These are phyloP conservation scores for Escallonia herrerae DNA, from an alignment of 129 eudicot genomes.

Conservation along the genomic window DNA sequence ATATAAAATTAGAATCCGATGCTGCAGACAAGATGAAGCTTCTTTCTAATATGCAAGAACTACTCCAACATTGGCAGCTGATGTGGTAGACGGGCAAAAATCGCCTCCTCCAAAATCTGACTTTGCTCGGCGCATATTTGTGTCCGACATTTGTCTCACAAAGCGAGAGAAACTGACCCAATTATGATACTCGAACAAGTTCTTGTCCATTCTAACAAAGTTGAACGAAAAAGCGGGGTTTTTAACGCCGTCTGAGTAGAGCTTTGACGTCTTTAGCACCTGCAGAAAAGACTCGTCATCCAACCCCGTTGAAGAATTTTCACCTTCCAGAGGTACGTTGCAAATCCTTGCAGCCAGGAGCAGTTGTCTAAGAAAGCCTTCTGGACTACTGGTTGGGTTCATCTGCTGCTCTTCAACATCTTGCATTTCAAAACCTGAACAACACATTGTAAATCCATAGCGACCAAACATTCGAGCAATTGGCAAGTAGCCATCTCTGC, in stretches of 20 bases:
- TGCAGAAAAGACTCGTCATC: conserved; percentile 28
- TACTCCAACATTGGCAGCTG: conserved; percentile 13
- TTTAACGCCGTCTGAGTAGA: conserved; percentile 16
- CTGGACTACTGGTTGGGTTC: conserved; percentile 19
- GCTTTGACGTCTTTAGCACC: conserved; percentile 22
- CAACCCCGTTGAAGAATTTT: conserved; percentile 17
- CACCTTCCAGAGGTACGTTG: conserved; percentile 26
- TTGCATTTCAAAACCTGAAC: conserved; percentile 26
- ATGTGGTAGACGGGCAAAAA: background rate
- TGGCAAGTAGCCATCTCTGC: conserved; percentile 19
- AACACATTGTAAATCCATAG: conserved; percentile 23
- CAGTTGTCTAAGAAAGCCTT: conserved; percentile 26
- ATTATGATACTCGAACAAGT: conserved; percentile 17
- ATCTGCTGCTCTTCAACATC: conserved; percentile 21
- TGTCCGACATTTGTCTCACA: conserved; percentile 33
- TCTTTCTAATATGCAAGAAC: conserved; percentile 24
- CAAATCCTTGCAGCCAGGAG: conserved; percentile 15
- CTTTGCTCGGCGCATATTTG: conserved; percentile 14
- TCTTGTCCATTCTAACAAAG: conserved; percentile 28
- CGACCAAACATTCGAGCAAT: conserved; percentile 24
- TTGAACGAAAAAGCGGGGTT: conserved; percentile 23
- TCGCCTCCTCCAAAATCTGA: conserved; percentile 19
- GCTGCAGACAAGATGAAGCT: background rate
- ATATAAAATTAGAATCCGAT: background rate
- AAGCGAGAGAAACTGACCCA: conserved; percentile 29